These are phyloP conservation scores for Cyanophora paradoxa DNA, from an alignment of 78 protist genomes.

Conservation along the genomic window DNA sequence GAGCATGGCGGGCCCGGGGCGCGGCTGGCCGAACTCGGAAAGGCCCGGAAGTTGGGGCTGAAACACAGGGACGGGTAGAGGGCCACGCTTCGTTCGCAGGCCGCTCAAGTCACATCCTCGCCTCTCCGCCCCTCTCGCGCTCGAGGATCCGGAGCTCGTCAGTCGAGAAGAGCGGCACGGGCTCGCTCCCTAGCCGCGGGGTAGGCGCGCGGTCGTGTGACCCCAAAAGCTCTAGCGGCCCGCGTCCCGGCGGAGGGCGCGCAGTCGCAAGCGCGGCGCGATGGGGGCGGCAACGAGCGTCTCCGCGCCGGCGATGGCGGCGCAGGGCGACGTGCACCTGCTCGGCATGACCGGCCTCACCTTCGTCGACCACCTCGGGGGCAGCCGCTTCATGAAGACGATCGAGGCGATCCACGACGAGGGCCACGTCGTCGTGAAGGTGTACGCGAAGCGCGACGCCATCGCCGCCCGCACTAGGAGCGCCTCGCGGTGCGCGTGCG, in stretches of 20 bases:
- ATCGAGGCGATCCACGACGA: slow-evolving; percentile 4
- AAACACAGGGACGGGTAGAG: no score
- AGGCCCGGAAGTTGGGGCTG: no score
- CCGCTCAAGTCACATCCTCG: no score
- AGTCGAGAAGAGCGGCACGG: no score
- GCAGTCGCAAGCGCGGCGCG: not conserved
- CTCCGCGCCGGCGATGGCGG: not conserved
- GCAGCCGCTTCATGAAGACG: slow-evolving; percentile 32
- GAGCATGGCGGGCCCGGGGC: no score
- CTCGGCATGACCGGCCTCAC: not conserved
- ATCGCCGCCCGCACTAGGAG: slow-evolving; percentile 19
- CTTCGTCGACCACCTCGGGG: slow-evolving; percentile 14
- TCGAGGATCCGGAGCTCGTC: no score
- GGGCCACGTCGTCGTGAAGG: slow-evolving; percentile 65
- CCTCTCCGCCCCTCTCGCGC: no score
- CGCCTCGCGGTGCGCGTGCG: slow-evolving; percentile 7
- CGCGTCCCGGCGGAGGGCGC: not conserved
- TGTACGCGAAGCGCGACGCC: slow-evolving; percentile 48
- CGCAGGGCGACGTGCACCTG: not conserved
- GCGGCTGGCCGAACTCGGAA: no score
- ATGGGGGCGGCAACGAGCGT: not conserved
- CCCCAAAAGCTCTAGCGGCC: no score
- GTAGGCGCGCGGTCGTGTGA: no score
- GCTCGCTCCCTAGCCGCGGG: no score
- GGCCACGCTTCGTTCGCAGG: no score